Evolutionary conservation across 306 rosid species (phyloP), one percentile per base, ranked within the genome.

Genomic region (Ormosia emarginata): DNA sequence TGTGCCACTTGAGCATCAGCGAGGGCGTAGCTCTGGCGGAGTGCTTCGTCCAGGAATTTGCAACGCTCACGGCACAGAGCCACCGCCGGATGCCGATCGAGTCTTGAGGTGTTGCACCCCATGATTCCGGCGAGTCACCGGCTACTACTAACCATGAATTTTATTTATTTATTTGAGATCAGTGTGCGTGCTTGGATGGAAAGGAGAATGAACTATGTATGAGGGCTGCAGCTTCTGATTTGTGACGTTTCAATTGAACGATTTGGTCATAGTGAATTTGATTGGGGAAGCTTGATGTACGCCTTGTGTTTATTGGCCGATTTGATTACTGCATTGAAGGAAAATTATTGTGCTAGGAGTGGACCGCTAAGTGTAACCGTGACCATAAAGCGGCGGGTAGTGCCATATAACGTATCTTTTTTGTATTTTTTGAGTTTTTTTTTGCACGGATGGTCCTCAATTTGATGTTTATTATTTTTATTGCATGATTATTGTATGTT

Each of bases 21-120:
- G 44, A 95, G 87, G 50, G 89, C 69, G 78, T 85, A 86, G 87
- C 93, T 77, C 30, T 81, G 93, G 9, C 81, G 62, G 78, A 95
- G 91, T 7, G 98, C 90, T 67, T 91, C 88, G 65, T 93, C 90
- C 1, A 92, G 63, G 79, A 75, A 91, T n/a, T 74, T 87, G 90
- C 92, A 91, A 43, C 99, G 98, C 73, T 95, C 97, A 7, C 95
- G 97, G 89, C 99, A 93, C 2, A 95, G 52, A 40, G 91, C 78
- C 83, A 95, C 98, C 17, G 92, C 92, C 18, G 97, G 98, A 7
- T 90, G 90, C 30, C 83, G 83, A 8, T 92, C 90, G 32, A 93
- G 89, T 57, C 58, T 90, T 7, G 98, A 95, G 85, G 72, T 39
- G 74, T 92, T 84, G 84, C 98, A 95, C 41, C 98, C 99, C 98